A percentile compares a stretch with the other conserved stretches of the same genome.
Evolutionary conservation across 495 filamentous ascomycete genomes (phyloP).

Genomic region (Baudoinia panamericana): DNA sequence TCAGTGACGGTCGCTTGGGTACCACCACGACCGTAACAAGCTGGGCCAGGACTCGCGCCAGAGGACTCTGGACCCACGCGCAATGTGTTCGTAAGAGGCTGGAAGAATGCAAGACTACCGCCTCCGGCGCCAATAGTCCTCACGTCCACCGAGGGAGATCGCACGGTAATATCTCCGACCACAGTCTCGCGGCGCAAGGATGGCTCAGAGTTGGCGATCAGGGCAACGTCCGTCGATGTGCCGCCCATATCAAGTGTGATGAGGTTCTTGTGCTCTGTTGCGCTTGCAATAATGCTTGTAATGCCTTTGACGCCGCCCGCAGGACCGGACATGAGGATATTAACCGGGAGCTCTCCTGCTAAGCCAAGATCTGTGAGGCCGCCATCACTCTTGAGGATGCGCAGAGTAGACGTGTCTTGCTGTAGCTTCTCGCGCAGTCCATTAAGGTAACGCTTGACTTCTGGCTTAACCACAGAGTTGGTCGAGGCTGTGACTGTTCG

Average conservation of each 20-base stretch:
- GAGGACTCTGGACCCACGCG: slow-evolving; percentile 40
- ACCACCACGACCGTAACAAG: slow-evolving; percentile 38
- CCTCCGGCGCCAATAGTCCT: slow-evolving; percentile 39
- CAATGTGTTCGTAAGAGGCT: slow-evolving; percentile 36
- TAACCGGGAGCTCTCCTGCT: slow-evolving; percentile 35
- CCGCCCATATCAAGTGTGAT: slow-evolving; percentile 43
- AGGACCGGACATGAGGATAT: slow-evolving; percentile 39
- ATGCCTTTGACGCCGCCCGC: slow-evolving; percentile 38
- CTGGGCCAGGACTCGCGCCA: slow-evolving; percentile 36
- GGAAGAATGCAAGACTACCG: slow-evolving; percentile 36
- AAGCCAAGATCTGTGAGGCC: slow-evolving; percentile 35
- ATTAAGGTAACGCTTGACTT: slow-evolving; percentile 35
- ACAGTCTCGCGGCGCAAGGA: slow-evolving; percentile 37
- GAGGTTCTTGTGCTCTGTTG: slow-evolving; percentile 37
- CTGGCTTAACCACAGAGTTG: slow-evolving; percentile 39
- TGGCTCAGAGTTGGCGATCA: slow-evolving; percentile 36
- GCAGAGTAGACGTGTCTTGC: slow-evolving; percentile 32
- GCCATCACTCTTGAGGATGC: slow-evolving; percentile 39
- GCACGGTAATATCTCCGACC: slow-evolving; percentile 35
- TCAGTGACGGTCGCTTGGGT: slow-evolving; percentile 37
- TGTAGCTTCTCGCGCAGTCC: slow-evolving; percentile 31
- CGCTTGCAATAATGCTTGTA: slow-evolving; percentile 34
- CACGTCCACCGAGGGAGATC: slow-evolving; percentile 37
- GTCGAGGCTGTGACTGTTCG: slow-evolving; percentile 39
- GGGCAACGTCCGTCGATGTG: slow-evolving; percentile 37